Evolutionary conservation across 768 basidiomycete species (phyloP).

Genomic region (Lactifluus subvellereus): DNA sequence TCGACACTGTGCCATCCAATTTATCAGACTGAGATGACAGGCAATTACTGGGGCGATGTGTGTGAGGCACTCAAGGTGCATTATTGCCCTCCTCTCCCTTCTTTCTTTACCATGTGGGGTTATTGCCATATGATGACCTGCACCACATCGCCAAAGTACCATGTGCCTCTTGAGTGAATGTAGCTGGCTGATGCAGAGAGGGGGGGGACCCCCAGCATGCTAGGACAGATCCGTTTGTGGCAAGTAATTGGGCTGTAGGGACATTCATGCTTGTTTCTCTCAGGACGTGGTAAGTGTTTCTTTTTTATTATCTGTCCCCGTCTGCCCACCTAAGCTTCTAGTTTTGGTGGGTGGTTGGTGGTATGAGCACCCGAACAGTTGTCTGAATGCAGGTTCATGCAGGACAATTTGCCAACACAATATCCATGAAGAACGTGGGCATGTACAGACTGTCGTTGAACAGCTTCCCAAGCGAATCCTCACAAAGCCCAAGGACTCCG

Average conservation of each 20-base stretch:
- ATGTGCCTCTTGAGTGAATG: constrained; percentile 53
- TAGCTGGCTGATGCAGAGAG: neutral
- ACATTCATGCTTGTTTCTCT: constrained; percentile 64
- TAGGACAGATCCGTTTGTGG: constrained; percentile 50
- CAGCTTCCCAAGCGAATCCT: constrained; percentile 51
- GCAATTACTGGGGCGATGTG: constrained; percentile 32
- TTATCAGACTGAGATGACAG: constrained; percentile 33
- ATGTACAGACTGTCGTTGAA: constrained; percentile 53
- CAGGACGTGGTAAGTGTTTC: constrained; percentile 56
- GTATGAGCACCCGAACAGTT: neutral
- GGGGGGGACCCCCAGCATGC: neutral
- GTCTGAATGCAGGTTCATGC: constrained; percentile 2
- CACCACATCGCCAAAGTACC: constrained; percentile 62
- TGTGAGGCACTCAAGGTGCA: constrained; percentile 34
- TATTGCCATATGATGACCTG: constrained; percentile 47
- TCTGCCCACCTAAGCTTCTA: neutral
- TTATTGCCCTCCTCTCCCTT: too few species aligned
- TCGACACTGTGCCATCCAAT: constrained; percentile 12
- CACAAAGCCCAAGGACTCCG: constrained; percentile 35
- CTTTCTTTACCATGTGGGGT: constrained; percentile 28
- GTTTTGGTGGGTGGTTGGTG: neutral
- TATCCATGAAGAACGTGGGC: constrained; percentile 47
- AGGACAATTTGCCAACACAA: constrained; percentile 64
- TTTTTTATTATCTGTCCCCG: neutral
- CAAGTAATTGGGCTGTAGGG: constrained; percentile 74